These are phyloP conservation scores for Tolypocladium amazonense DNA, from an alignment of 2,329 filamentous ascomycete genomes.

Conservation along the genomic window DNA sequence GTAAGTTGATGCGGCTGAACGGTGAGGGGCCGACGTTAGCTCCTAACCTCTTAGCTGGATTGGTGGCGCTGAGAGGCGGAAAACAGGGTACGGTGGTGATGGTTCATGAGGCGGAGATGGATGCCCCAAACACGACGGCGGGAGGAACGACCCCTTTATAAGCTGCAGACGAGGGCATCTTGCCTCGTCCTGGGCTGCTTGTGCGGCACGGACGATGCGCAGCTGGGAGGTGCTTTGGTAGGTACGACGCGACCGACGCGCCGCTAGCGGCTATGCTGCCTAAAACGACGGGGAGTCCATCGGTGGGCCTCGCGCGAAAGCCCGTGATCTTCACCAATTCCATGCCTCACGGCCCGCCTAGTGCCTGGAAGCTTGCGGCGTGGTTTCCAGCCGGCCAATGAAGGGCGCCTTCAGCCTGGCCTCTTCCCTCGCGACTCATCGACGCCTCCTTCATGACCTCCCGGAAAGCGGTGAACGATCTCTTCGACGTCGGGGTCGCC, in stretches of 20 bases:
- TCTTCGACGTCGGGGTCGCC: neutral
- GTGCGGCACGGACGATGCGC: neutral
- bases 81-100: neutral
- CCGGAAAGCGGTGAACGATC: neutral
- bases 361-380: neutral
- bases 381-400: neutral
- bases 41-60: neutral
- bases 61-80: neutral
- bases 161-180: neutral
- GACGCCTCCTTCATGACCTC: no score
- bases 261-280: conserved; percentile 5
- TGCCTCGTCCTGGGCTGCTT: neutral
- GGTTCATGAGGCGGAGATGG: neutral
- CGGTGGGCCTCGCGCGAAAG: neutral
- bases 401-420: conserved; percentile 2
- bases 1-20: neutral
- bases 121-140: neutral
- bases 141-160: neutral
- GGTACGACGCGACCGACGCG: conserved; percentile 3
- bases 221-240: neutral
- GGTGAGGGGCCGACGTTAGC: neutral
- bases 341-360: neutral
- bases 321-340: neutral
- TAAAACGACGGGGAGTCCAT: neutral
- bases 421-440: no score